Conservation (phyloP, 768 basidiomycete genomes). For the Flagelloscypha sp. region DNA sequence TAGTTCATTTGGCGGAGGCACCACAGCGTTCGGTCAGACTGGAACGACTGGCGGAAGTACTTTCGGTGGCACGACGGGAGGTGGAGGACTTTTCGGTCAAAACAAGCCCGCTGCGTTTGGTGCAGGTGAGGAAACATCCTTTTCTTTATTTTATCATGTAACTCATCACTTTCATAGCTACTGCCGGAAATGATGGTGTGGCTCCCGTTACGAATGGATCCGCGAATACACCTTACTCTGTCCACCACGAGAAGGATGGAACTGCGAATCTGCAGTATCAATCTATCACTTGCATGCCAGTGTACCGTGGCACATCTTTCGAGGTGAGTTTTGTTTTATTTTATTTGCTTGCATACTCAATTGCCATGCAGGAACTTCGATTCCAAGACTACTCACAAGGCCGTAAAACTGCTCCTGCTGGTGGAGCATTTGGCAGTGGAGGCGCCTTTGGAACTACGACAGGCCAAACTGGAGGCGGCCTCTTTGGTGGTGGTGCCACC, state of each 20-base stretch:
- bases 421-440: conserved; percentile 46
- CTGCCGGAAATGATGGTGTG: conserved; percentile 23
- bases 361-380: conserved; percentile 51
- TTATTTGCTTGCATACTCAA: conserved; percentile 8
- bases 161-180: conserved; percentile 17
- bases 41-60: conserved; percentile 21
- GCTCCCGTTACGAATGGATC: conserved; percentile 65
- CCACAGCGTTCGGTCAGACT: conserved; percentile 34
- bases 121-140: conserved; percentile 19
- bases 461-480: conserved; percentile 32
- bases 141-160: conserved; percentile 5
- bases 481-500: conserved; percentile 30
- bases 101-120: conserved; percentile 39
- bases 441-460: conserved; percentile 23
- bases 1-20: conserved; percentile 40
- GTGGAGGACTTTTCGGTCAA: conserved; percentile 53
- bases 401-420: conserved; percentile 54
- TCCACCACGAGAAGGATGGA: conserved; percentile 60
- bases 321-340: conserved; percentile 40
- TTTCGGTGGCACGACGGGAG: conserved; percentile 32
- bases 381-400: conserved; percentile 69
- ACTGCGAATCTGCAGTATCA: conserved; percentile 61
- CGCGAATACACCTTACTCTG: conserved; percentile 52
- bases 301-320: conserved; percentile 69
- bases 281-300: conserved; percentile 72